These are phyloP conservation scores for Boehmeria nivea DNA, from an alignment of 306 rosid genomes.

Conservation along the genomic window DNA sequence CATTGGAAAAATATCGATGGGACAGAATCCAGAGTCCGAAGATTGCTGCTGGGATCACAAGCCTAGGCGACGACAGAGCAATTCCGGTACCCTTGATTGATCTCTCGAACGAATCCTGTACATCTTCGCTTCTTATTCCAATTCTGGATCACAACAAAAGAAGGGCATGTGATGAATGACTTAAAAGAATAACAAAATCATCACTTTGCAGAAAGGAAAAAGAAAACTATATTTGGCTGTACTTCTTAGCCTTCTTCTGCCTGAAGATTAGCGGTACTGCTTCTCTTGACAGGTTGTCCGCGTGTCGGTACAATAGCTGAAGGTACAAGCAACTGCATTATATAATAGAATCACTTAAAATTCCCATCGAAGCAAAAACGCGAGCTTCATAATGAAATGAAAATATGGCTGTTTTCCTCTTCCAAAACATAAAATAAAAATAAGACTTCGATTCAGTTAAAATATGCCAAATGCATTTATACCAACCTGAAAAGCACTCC, in stretches of 20 bases:
- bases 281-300: conserved; percentile 70
- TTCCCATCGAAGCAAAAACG: neutral
- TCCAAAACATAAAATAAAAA: neutral
- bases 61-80: conserved; percentile 91
- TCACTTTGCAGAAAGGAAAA: neutral
- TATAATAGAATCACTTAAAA: conserved; percentile 23
- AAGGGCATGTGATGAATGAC: conserved; percentile 13
- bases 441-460: too few relatives aligned
- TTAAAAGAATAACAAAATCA: conserved; percentile 17
- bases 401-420: too few relatives aligned
- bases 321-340: conserved; percentile 83
- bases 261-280: conserved; percentile 64
- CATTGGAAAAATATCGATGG: conserved; percentile 50
- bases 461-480: too few relatives aligned
- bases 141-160: conserved; percentile 45
- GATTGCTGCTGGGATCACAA: conserved; percentile 78
- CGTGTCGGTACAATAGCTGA: conserved; percentile 70
- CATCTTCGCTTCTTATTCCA: conserved; percentile 88
- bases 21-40: conserved; percentile 70
- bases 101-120: conserved; percentile 62
- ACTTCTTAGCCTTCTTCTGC: conserved; percentile 74
- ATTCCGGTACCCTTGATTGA: conserved; percentile 63
- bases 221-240: conserved; percentile 21
- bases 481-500: conserved; percentile 75
- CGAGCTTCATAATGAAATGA: too few relatives aligned